Base-by-base conservation (phyloP, 1,139 yeast species). In the Saccharomyces pastorianus region DNA sequence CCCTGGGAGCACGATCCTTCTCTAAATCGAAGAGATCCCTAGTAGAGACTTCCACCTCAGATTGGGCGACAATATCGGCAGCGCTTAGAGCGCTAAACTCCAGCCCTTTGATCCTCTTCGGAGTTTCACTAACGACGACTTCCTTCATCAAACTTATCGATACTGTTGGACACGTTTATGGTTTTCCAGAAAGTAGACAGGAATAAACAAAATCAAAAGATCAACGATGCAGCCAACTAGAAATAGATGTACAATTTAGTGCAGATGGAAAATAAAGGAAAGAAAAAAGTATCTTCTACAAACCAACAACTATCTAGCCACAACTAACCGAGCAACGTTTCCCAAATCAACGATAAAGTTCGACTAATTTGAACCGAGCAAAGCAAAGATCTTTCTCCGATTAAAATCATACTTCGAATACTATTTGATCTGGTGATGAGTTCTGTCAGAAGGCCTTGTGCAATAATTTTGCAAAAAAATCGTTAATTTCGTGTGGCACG, bases 11-110 rank as follows among this genome's bases (percentile, higher is more conserved):
- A 61, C 99, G 77, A 13, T 96, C 96, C 62, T 86, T 83, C 60
- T 85, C 93, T 59, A 93, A 77, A 71, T 93, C 97, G 69, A 90
- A 95, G 56, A 95, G 78, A 69, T 93, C 97, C 64, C 97, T 80
- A 14, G 96, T 88, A 50, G 87, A 81, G 56, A 95, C 89, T 69
- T 95, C 98, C 41, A 91, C 96, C 67, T 90, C 97, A 1, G 96
- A 86, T 72, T 91, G 96, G 34, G 95, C 93, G 51, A 90, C 81
- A 62, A 95, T 91, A 66, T 93, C 98, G 62, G 85, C 82, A 46
- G 96, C 89, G 31, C 95, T 85, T 28, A 93, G 79, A 14, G 96
- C 96, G 52, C 96, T 88, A 69, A 95, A 95, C 70, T 91, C 93
- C 55, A 95, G 79, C 46, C 96, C 97, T 66, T 85, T 81, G 75